These are phyloP conservation scores for Fraxinus floribunda DNA, from an alignment of 305 asterid species.

Conservation along the genomic window DNA sequence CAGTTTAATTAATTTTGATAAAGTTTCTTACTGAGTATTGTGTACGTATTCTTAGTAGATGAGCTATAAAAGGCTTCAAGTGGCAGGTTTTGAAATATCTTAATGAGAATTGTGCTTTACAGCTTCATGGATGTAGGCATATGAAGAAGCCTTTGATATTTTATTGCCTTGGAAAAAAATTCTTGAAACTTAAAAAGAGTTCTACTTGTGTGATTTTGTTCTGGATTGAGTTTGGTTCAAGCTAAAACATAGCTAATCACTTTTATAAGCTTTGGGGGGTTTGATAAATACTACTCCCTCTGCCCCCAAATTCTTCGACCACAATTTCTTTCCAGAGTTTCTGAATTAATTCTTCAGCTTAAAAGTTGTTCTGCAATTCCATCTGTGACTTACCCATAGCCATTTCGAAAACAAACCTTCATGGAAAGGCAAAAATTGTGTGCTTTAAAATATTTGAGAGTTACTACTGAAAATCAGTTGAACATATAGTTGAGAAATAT, in stretches of 20 bases:
- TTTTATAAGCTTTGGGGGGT: not conserved
- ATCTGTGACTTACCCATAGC: not conserved
- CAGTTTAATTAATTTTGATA: constrained; percentile 16
- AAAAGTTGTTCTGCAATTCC: not conserved
- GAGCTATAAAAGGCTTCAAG: not conserved
- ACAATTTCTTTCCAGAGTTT: not conserved
- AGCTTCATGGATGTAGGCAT: constrained; percentile 7
- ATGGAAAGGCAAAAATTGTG: not conserved
- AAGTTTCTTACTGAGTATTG: constrained; percentile 4
- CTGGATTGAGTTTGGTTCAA: not conserved
- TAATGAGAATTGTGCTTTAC: not conserved
- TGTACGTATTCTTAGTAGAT: not conserved
- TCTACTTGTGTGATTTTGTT: not conserved
- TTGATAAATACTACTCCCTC: not conserved
- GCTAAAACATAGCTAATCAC: not conserved
- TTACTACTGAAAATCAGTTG: not conserved
- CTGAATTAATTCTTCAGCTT: not conserved
- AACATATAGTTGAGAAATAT: not conserved
- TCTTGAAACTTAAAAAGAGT: not conserved
- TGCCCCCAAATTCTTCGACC: not conserved
- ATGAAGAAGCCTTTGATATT: constrained; percentile 1
- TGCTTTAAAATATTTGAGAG: not conserved
- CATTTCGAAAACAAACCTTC: not conserved
- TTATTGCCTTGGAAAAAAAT: not conserved
- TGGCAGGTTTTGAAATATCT: not conserved